Base-by-base conservation (phyloP, 2,329 filamentous ascomycete species). In the Aspergillus glaucus region DNA sequence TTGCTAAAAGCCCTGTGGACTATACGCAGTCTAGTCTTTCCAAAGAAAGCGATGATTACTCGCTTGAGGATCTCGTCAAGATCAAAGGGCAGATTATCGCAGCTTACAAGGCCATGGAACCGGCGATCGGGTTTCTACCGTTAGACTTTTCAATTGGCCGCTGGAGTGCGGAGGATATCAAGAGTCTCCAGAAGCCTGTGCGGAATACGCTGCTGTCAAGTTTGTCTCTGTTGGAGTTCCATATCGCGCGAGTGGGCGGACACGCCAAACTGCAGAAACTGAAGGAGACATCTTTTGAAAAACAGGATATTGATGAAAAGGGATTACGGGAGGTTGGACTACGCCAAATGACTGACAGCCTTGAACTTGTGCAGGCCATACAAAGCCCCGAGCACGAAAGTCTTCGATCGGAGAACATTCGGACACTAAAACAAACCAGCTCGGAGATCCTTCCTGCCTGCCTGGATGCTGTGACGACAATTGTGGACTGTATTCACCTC, bases 81-180 rank as follows among this genome's bases (percentile, higher is more conserved):
- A 56, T 74, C 0, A 68, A 64, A 28, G 54, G 54, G 0, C 55
- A 60, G 8, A 62, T 67, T 28, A 67, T 77, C 6, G 59, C 48
- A 0, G 46, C 59, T 0, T 73, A 70, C 47, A 73, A 70, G 37
- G 59, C 60, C 1, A 62, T 73, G 39, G 65, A 70, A 7, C 71
- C 72, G 0, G 56, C 65, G 0, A 45, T 77, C 0, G 69, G 59
- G 0, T 78, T 78, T 46, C 56, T 78, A 0, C 74, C 71, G 0
- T 55, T 78, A 1, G 75, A 78, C 50, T 63, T 77, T 17, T 76
- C 75, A 0, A 61, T 71, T 3, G 69, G 74, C 1, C 60, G 68
- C 2, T 78, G 75, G 75, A 69, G 62, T 14, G 60, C 75, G 1
- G 67, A 72, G 7, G 73, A 77, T 15, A 62, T 78, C 14, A 60